A percentile compares a stretch with the other conserved stretches of the same genome.
Conservation (phyloP, 805 yeast species). For the Candida multigemmis region DNA sequence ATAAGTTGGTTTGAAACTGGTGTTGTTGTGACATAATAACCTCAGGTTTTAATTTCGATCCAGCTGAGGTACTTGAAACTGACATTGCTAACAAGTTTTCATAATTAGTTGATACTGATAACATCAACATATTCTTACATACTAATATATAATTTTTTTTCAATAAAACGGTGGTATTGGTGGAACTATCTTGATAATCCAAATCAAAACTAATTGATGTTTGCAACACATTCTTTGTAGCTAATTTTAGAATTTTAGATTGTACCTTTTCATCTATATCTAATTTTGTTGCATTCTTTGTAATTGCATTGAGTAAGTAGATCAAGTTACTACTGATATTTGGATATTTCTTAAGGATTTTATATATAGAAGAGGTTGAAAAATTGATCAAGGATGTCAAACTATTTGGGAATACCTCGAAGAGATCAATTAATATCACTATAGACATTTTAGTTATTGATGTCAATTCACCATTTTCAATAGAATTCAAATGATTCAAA, state of each 20-base stretch:
- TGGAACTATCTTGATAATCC: conserved; percentile 6
- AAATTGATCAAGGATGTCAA: conserved; percentile 25
- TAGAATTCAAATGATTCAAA: conserved; percentile 14
- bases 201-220: conserved; percentile 10
- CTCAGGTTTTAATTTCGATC: conserved; percentile 34
- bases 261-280: conserved; percentile 33
- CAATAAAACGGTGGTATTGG: conserved; percentile 6
- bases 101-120: conserved; percentile 26
- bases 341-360: conserved; percentile 27
- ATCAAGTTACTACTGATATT: conserved; percentile 14
- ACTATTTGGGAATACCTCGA: conserved; percentile 26
- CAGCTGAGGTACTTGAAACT: conserved; percentile 22
- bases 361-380: conserved; percentile 26
- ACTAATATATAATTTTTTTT: conserved; percentile 24
- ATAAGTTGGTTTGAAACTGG: conserved; percentile 21
- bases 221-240: conserved; percentile 16
- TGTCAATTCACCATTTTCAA: conserved; percentile 8
- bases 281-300: conserved; percentile 23
- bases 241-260: conserved; percentile 23
- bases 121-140: conserved; percentile 20
- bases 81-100: conserved; percentile 26
- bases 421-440: conserved; percentile 26
- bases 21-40: conserved; percentile 30
- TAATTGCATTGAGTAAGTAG: conserved; percentile 19
- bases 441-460: conserved; percentile 14